Conservation (phyloP, 306 rosid species). For the Bauhinia variegata region DNA sequence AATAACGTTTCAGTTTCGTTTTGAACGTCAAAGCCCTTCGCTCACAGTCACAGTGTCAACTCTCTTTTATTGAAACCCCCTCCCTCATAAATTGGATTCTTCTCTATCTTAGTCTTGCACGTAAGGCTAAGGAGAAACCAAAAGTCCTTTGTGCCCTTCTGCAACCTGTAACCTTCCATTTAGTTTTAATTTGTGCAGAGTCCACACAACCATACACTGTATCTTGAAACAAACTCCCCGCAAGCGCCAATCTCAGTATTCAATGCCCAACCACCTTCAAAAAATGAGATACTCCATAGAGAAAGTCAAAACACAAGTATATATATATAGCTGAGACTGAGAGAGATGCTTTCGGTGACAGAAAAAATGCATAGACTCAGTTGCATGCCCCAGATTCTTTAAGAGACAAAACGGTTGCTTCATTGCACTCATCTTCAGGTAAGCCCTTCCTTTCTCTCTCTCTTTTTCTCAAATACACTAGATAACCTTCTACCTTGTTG, state of each 20-base stretch:
- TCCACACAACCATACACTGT: slow-evolving; percentile 6
- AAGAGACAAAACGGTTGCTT: neutral
- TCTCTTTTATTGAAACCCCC: neutral
- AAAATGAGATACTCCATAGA: neutral
- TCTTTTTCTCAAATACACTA: neutral
- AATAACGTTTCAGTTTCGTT: slow-evolving; percentile 3
- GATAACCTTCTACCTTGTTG: slow-evolving; percentile 7
- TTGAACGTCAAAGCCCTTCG: slow-evolving; percentile 28
- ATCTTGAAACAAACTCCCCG: slow-evolving; percentile 30
- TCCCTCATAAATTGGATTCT: neutral
- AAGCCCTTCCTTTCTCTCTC: slow-evolving; percentile 8
- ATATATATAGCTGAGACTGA: neutral
- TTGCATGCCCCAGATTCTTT: slow-evolving; percentile 2
- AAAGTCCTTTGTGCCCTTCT: slow-evolving; percentile 27
- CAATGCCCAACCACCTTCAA: neutral
- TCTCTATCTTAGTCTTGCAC: slow-evolving; percentile 19
- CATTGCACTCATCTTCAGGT: slow-evolving; percentile 38
- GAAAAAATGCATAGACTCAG: slow-evolving; percentile 18
- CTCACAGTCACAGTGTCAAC: slow-evolving; percentile 36
- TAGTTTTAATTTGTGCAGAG: slow-evolving; percentile 3
- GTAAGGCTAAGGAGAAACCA: slow-evolving; percentile 23
- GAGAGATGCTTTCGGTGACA: neutral
- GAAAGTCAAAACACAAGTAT: neutral
- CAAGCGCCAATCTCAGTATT: slow-evolving; percentile 7
- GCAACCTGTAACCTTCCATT: slow-evolving; percentile 12